Conservation (phyloP, 1,139 yeast genomes). For the Saccharomyces hybrid region DNA sequence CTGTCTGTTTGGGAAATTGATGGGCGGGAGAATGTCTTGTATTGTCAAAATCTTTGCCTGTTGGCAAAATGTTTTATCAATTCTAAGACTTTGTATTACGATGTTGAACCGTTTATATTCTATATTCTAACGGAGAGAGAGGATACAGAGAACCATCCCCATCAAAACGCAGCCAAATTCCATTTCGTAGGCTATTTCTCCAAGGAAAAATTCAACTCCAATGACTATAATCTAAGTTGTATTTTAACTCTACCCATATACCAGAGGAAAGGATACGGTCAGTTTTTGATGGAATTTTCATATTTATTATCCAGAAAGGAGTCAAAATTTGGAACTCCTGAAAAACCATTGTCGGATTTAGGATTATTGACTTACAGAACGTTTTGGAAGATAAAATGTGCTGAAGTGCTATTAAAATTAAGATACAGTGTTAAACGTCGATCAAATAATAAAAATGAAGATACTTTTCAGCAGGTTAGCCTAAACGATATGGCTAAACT, state of each 20-base stretch:
- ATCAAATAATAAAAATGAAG: neutral
- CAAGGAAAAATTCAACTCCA: slow-evolving; percentile 70
- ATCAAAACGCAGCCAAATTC: slow-evolving; percentile 36
- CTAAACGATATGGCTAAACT: slow-evolving; percentile 54
- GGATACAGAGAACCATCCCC: slow-evolving; percentile 21
- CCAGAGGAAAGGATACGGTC: slow-evolving; percentile 87
- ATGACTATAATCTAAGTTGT: slow-evolving; percentile 81
- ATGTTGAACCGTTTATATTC: slow-evolving; percentile 90
- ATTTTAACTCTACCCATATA: slow-evolving; percentile 82
- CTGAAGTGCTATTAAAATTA: slow-evolving; percentile 33
- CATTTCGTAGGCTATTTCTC: slow-evolving; percentile 93
- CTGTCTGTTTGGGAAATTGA: slow-evolving; percentile 85
- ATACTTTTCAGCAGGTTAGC: slow-evolving; percentile 33
- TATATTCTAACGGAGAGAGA: slow-evolving; percentile 75
- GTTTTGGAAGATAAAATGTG: slow-evolving; percentile 70
- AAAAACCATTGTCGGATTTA: slow-evolving; percentile 82
- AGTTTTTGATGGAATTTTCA: slow-evolving; percentile 80
- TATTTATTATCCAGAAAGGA: slow-evolving; percentile 71
- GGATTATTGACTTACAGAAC: slow-evolving; percentile 81
- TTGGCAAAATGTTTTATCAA: slow-evolving; percentile 83
- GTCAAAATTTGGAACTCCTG: slow-evolving; percentile 84
- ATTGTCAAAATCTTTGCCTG: slow-evolving; percentile 84
- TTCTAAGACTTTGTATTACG: slow-evolving; percentile 86
- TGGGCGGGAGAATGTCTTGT: slow-evolving; percentile 73
- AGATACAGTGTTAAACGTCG: neutral